Evolutionary conservation across 164 flowering plant genomes (phyloP).

Genomic region (Magnolia changhungtana): DNA sequence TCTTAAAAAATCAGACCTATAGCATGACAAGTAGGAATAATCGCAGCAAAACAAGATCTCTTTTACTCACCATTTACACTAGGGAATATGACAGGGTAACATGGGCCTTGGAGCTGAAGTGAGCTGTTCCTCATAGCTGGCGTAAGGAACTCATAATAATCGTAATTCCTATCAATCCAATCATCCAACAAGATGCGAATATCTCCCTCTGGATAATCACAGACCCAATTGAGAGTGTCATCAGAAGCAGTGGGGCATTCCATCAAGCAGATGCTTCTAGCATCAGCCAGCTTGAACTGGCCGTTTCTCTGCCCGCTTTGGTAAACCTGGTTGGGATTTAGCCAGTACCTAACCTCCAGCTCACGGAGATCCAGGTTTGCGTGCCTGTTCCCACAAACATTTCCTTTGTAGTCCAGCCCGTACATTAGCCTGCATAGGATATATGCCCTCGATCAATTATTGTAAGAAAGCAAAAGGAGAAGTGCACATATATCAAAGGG

Average conservation of each 20-base stretch:
- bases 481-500: no score
- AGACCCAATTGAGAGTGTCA: constrained; percentile 86
- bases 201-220: constrained; percentile 96
- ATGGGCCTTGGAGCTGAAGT: constrained; percentile 95
- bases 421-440: constrained; percentile 60
- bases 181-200: constrained; percentile 60
- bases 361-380: constrained; percentile 73
- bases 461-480: background rate
- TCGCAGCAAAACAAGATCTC: background rate
- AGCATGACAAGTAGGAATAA: no score
- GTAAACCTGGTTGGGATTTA: constrained; percentile 92
- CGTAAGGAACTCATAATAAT: constrained; percentile 82
- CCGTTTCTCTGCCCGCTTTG: constrained; percentile 71
- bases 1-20: no score
- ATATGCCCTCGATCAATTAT: background rate
- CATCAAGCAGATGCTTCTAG: constrained; percentile 81
- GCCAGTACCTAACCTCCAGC: constrained; percentile 76
- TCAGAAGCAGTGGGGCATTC: constrained; percentile 87
- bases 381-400: constrained; percentile 83
- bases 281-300: constrained; percentile 61
- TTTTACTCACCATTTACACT: constrained; percentile 79
- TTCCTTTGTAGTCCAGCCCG: constrained; percentile 94
- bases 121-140: constrained; percentile 85
- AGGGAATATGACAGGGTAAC: constrained; percentile 96
- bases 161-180: constrained; percentile 91